Conservation (phyloP, 179 eudicot genomes). For the Camellia oleifera region DNA sequence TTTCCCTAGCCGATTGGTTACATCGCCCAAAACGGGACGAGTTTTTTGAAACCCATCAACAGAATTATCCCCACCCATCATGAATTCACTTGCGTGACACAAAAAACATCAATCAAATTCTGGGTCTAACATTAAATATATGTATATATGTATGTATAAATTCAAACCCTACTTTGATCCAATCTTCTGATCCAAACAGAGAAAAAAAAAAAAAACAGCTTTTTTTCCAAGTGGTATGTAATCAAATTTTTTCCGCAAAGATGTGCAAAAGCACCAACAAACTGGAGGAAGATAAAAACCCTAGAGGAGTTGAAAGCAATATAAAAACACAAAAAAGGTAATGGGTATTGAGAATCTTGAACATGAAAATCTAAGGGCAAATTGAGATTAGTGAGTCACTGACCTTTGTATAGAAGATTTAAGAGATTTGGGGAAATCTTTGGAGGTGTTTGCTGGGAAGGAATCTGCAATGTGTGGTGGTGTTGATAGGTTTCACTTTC, state of each 20-base stretch:
- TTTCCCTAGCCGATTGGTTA: slow-evolving; percentile 56
- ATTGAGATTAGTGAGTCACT: not conserved
- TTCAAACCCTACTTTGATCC: not conserved
- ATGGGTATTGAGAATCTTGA: not conserved
- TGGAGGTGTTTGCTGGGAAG: not conserved
- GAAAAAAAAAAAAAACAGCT: not conserved
- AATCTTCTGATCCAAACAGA: not conserved
- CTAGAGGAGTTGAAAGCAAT: not conserved
- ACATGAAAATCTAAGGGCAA: not conserved
- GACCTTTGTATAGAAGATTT: slow-evolving; percentile 2
- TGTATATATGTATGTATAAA: not conserved
- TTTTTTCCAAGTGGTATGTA: not conserved
- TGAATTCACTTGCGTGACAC: not conserved
- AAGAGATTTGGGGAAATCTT: not conserved
- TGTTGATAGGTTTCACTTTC: not conserved
- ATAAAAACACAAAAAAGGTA: not conserved
- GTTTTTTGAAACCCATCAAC: slow-evolving; percentile 27
- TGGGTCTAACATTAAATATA: not conserved
- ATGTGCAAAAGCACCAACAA: not conserved
- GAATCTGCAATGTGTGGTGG: not conserved
- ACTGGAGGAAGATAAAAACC: too few relatives aligned
- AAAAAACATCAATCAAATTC: slow-evolving; percentile 9
- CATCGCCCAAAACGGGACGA: slow-evolving; percentile 51
- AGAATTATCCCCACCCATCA: slow-evolving; percentile 48
- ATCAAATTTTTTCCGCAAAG: not conserved